Evolutionary conservation across 164 flowering plant genomes (phyloP).

Genomic region (Brasenia schreberi): DNA sequence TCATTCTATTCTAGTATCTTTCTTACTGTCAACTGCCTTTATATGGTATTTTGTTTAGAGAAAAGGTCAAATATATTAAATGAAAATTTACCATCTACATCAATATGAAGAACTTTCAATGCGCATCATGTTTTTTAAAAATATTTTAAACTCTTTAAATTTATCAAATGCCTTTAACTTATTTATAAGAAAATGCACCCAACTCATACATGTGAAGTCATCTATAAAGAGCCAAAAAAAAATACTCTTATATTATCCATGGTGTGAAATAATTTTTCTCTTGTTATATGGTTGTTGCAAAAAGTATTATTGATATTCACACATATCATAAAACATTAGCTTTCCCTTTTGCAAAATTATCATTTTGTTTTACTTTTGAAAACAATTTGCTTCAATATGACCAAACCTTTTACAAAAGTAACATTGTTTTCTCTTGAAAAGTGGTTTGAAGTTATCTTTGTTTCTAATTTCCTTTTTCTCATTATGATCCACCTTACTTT

Average conservation of each 20-base stretch:
- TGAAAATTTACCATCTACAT: not conserved
- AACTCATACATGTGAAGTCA: constrained; percentile 7
- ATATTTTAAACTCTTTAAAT: constrained; percentile 3
- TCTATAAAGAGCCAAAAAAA: constrained; percentile 4
- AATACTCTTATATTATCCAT: too few relatives aligned
- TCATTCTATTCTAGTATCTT: constrained; percentile 1
- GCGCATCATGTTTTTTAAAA: constrained; percentile 3
- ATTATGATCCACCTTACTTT: too few relatives aligned
- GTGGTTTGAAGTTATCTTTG: too few relatives aligned
- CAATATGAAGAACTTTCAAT: not conserved
- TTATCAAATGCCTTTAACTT: constrained; percentile 1
- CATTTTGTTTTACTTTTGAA: too few relatives aligned
- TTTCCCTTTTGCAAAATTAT: not conserved
- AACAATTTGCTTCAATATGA: not conserved
- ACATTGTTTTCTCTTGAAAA: not conserved
- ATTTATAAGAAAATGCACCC: constrained; percentile 5
- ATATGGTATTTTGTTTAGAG: constrained; percentile 1
- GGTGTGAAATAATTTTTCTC: too few relatives aligned
- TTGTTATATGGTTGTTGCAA: not conserved
- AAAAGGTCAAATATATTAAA: not conserved
- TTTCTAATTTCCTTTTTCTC: too few relatives aligned
- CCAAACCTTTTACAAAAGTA: not conserved
- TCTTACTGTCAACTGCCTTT: not conserved
- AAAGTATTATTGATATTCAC: not conserved
- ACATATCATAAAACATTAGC: not conserved